Conservation (phyloP, 306 rosid species). For the Nissolia schottii region DNA sequence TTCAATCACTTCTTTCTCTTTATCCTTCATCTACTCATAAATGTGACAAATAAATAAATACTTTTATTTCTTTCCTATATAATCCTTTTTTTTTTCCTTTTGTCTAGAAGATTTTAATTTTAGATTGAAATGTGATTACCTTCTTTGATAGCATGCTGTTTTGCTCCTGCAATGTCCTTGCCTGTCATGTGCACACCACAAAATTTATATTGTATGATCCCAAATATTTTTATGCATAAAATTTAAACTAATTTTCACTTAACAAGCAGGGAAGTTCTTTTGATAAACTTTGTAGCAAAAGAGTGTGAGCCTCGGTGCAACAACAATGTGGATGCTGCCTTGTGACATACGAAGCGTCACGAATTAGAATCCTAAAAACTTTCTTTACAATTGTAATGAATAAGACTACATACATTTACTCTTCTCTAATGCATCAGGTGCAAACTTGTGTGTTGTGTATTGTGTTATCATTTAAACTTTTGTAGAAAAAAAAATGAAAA, state of each 20-base stretch:
- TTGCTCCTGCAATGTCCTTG: slow-evolving; percentile 59
- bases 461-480: no score
- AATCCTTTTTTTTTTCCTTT: background rate
- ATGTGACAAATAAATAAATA: background rate
- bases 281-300: background rate
- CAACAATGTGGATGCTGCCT: no score
- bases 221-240: background rate
- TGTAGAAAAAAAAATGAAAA: background rate
- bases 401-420: no score
- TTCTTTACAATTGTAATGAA: no score
- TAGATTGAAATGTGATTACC: slow-evolving; percentile 17
- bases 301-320: no score
- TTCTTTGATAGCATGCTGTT: slow-evolving; percentile 57
- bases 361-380: no score
- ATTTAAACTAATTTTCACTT: background rate
- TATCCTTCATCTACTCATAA: slow-evolving; percentile 53
- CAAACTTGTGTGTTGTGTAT: no score
- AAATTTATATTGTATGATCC: background rate
- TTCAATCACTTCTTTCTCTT: slow-evolving; percentile 33
- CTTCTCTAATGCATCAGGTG: no score
- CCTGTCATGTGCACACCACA: slow-evolving; percentile 46
- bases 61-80: no score
- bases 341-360: no score
- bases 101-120: background rate
- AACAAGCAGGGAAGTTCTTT: background rate